phyloP scores from a whole-genome alignment of 2,329 filamentous ascomycete species.

The Dactylonectria estremocensis region DNA sequence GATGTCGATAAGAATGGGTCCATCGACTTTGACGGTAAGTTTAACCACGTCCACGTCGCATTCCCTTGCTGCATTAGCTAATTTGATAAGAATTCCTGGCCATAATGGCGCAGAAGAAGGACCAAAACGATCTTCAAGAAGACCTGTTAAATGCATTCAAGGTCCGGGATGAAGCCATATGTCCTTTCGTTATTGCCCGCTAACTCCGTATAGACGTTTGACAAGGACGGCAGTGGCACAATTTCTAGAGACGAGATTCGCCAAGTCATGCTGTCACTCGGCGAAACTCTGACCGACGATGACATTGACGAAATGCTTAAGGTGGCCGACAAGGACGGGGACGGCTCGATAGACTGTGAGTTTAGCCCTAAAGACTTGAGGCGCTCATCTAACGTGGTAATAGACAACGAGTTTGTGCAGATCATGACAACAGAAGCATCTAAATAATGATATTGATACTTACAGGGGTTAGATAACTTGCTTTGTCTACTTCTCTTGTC shows the following conservation, averaged over 20 bases:
- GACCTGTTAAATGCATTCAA: slow-evolving; percentile 93
- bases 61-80: slow-evolving; percentile 23
- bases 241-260: slow-evolving; percentile 90
- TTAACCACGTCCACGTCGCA: not conserved
- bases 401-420: not conserved
- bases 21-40: slow-evolving; percentile 88
- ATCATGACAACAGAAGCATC: not conserved
- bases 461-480: not conserved
- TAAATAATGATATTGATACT: not conserved
- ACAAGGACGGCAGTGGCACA: slow-evolving; percentile 92
- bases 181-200: not conserved
- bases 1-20: slow-evolving; percentile 94
- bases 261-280: slow-evolving; percentile 93
- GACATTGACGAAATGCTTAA: slow-evolving; percentile 95
- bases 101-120: slow-evolving; percentile 96
- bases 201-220: slow-evolving; percentile 73
- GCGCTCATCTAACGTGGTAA: not conserved
- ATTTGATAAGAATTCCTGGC: slow-evolving; percentile 83
- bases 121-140: slow-evolving; percentile 92
- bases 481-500: not conserved
- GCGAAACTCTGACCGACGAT: slow-evolving; percentile 91
- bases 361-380: slow-evolving; percentile 20
- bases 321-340: slow-evolving; percentile 90
- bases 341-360: slow-evolving; percentile 90
- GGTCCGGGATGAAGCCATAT: slow-evolving; percentile 58